These are phyloP conservation scores for Solanum ahanhuiri DNA, from an alignment of 257 asterid genomes.

Conservation along the genomic window DNA sequence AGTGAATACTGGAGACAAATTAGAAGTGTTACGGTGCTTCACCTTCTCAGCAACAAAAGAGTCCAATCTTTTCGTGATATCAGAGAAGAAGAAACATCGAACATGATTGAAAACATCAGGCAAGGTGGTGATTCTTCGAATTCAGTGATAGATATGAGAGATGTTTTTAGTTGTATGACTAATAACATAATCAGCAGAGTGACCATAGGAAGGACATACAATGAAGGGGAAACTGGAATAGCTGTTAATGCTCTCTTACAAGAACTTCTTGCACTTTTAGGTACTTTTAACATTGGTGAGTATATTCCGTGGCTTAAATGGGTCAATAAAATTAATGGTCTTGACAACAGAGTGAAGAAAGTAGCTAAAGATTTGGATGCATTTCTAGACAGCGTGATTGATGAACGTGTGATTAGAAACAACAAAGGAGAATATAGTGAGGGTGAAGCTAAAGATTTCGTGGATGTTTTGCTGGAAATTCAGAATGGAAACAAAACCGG, in stretches of 20 bases:
- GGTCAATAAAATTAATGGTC: constrained; percentile 18
- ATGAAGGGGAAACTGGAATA: constrained; percentile 15
- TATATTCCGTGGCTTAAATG: constrained; percentile 35
- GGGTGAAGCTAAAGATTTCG: constrained; percentile 5
- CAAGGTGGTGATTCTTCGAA: too few species aligned
- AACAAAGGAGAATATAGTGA: not conserved
- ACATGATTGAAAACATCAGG: not conserved
- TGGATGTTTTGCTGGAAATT: constrained; percentile 17
- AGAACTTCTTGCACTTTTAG: constrained; percentile 10
- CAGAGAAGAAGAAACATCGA: constrained; percentile 1
- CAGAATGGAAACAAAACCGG: constrained; percentile 6
- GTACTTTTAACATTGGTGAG: constrained; percentile 12
- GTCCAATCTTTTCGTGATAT: not conserved
- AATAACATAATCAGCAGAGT: constrained; percentile 28
- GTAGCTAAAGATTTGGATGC: constrained; percentile 12
- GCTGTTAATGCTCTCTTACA: constrained; percentile 2
- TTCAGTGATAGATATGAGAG: constrained; percentile 20
- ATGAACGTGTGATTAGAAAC: constrained; percentile 1
- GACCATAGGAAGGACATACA: constrained; percentile 28
- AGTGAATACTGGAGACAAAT: constrained; percentile 13
- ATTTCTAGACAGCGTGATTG: constrained; percentile 19
- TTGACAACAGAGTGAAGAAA: not conserved
- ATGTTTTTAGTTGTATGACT: constrained; percentile 6
- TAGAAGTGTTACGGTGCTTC: not conserved
- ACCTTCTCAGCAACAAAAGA: constrained; percentile 1